Conservation (phyloP, 1,284 basidiomycete genomes). For the Cryptococcus jaspeensis region DNA sequence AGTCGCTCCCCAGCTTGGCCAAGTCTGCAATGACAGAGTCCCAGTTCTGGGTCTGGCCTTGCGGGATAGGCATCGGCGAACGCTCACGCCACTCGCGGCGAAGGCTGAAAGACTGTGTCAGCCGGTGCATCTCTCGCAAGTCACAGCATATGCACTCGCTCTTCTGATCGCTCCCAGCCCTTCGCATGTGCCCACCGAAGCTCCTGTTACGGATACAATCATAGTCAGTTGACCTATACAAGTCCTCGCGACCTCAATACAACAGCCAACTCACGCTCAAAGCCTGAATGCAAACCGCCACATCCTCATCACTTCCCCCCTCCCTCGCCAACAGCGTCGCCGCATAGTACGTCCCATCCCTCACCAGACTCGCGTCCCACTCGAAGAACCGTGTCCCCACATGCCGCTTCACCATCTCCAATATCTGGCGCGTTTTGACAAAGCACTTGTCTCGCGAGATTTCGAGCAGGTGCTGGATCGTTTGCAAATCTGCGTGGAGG, state of each 20-base stretch:
- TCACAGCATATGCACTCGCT: conserved; percentile 24
- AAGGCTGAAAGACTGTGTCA: conserved; percentile 14
- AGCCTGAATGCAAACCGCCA: conserved; percentile 67
- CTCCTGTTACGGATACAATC: conserved; percentile 50
- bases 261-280: conserved; percentile 59
- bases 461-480: conserved; percentile 54
- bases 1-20: conserved; percentile 2
- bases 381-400: conserved; percentile 60
- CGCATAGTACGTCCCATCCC: conserved; percentile 65
- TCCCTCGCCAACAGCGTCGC: conserved; percentile 64
- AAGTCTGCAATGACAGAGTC: conserved; percentile 9
- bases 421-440: conserved; percentile 51
- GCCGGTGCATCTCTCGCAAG: neutral
- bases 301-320: conserved; percentile 65
- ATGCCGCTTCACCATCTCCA: conserved; percentile 58
- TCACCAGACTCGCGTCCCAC: conserved; percentile 75
- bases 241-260: no score
- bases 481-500: conserved; percentile 17
- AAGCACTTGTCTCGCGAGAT: conserved; percentile 60
- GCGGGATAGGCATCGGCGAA: conserved; percentile 1
- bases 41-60: conserved; percentile 8
- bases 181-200: conserved; percentile 78
- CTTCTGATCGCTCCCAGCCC: conserved; percentile 60
- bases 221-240: neutral
- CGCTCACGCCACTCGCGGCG: conserved; percentile 27